Evolutionary conservation across 2,329 filamentous ascomycete genomes (phyloP), one percentile per base, ranked within the genome.

Genomic region (Talaromyces verruculosus): DNA sequence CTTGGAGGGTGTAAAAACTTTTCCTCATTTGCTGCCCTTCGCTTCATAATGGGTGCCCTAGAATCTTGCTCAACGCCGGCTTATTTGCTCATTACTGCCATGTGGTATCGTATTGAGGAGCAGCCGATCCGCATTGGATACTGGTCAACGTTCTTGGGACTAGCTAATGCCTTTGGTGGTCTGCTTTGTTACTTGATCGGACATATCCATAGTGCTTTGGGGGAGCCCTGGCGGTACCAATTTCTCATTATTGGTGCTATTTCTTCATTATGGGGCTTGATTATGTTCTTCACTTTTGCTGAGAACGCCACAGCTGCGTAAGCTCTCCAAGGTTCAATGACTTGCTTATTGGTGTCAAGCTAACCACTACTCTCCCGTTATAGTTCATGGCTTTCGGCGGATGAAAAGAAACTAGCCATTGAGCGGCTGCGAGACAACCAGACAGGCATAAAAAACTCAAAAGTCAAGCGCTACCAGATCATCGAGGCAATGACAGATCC

Each of bases 41-140:
- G 86, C 2, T 83, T 88, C 68, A 81, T 88, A n/a, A 77, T 88
- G 1, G 86, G 86, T 8, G 77, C 84, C 0, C 87, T 88, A 71
- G 86, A 88, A 70, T 57, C 53, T 30, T 57, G 53, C 53, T 57
- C 53, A 75, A 84, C 84, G 0, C 41, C 41, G n/a, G 41, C 41
- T 43, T 43, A 43, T 43, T 43, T 43, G 25, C 81, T 83, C 2
- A 78, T 86, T 2, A 86, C 83, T 0, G 83, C 84, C 66, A 84
- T 84, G 78, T 86, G 84, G 84, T 86, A 83, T 75, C 79, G 82
- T 5, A 78, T 83, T 47, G 76, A 80, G 10, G 84, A 85, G 69
- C 83, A 85, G 70, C 84, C 84, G 0, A 72, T 85, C 22, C 74
- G 84, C 10, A 79, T 82, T 3, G 80, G 79, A 5, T 81, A 82